phyloP scores from a whole-genome alignment of 1,139 yeast species.

The Protomyces inouyei region DNA sequence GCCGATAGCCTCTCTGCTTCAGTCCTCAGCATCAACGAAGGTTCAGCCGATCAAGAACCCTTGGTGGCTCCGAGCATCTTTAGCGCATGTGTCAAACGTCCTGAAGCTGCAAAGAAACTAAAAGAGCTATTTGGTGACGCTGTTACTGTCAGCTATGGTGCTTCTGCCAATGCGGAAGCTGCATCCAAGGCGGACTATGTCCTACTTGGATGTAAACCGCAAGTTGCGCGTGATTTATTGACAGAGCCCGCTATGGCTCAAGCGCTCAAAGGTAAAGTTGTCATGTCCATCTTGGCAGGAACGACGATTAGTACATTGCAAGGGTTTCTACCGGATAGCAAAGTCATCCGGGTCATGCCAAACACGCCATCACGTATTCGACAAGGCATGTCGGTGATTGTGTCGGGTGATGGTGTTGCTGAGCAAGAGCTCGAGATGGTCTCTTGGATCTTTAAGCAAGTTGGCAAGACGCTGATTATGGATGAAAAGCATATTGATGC shows the following conservation, averaged over 20 bases:
- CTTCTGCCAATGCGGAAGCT: slow-evolving; percentile 30
- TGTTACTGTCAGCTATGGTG: slow-evolving; percentile 47
- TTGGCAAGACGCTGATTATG: slow-evolving; percentile 44
- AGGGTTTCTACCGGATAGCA: slow-evolving; percentile 34
- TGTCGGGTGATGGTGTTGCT: slow-evolving; percentile 49
- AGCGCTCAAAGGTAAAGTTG: slow-evolving; percentile 53
- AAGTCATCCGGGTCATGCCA: slow-evolving; percentile 90
- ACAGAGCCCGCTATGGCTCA: slow-evolving; percentile 35
- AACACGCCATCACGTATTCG: slow-evolving; percentile 90
- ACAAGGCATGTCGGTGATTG: slow-evolving; percentile 85
- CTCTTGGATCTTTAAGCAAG: slow-evolving; percentile 62
- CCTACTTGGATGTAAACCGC: slow-evolving; percentile 52
- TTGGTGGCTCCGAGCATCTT: slow-evolving; percentile 65
- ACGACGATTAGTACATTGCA: slow-evolving; percentile 71
- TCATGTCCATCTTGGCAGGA: slow-evolving; percentile 87
- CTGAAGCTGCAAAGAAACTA: slow-evolving; percentile 49
- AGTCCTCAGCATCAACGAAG: not conserved
- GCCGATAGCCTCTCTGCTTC: not conserved
- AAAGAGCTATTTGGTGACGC: slow-evolving; percentile 46
- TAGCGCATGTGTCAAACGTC: slow-evolving; percentile 68
- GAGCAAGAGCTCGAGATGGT: slow-evolving; percentile 51
- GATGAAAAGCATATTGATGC: slow-evolving; percentile 88
- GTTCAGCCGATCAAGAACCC: slow-evolving; percentile 32
- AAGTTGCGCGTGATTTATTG: slow-evolving; percentile 56
- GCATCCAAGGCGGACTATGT: slow-evolving; percentile 60